A percentile compares a stretch with the other conserved stretches of the same genome.
These are phyloP conservation scores for Fragilaria radians DNA, from an alignment of 108 stramenopile genomes.

Conservation along the genomic window DNA sequence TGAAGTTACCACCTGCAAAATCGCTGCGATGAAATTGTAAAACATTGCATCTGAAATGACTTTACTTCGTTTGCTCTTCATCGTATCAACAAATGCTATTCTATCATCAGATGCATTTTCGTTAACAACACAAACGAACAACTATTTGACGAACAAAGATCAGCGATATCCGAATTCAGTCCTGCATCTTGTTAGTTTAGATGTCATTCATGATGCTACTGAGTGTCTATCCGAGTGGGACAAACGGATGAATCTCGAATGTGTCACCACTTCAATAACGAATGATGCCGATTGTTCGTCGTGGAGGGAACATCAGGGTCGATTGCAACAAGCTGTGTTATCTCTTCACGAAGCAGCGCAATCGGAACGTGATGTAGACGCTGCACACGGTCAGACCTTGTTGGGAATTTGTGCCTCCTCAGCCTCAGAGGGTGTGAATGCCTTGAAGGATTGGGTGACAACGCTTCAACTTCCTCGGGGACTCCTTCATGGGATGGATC, in stretches of 20 bases:
- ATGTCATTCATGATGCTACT: constrained; percentile 23
- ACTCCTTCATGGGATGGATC: constrained; percentile 79
- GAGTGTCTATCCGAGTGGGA: constrained; percentile 25
- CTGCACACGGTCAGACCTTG: constrained; percentile 59
- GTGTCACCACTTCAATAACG: not conserved
- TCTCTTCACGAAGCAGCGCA: constrained; percentile 17
- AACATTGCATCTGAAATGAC: no score
- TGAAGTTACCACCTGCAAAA: no score
- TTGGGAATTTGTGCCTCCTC: constrained; percentile 76
- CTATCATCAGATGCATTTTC: no score
- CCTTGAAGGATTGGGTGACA: constrained; percentile 69
- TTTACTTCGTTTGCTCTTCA: no score
- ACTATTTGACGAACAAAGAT: no score
- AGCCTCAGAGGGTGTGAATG: constrained; percentile 51
- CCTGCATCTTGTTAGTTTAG: not conserved
- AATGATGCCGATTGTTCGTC: not conserved
- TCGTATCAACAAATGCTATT: no score
- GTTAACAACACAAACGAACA: no score
- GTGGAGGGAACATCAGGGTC: not conserved
- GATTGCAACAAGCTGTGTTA: constrained; percentile 16
- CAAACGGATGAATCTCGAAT: constrained; percentile 17
- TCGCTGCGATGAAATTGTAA: no score
- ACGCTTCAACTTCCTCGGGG: constrained; percentile 59
- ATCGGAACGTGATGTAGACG: constrained; percentile 51
- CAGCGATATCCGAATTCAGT: no score